phyloP scores from a whole-genome alignment of 208 protist species.

The Leishmania tarentolae region DNA sequence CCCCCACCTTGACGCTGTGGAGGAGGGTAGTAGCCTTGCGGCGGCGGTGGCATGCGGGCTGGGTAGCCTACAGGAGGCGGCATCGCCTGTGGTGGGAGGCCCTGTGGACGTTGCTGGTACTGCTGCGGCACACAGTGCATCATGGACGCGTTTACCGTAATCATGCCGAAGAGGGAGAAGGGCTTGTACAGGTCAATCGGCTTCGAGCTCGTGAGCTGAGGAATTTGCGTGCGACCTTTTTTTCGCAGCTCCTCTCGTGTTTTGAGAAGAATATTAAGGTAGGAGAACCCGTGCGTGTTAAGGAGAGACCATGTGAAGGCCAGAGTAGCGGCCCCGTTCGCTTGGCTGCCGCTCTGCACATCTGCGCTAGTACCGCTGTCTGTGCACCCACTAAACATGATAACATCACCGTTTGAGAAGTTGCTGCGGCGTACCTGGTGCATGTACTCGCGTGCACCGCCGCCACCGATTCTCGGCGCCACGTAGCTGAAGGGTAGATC shows the following conservation, averaged over 20 bases:
- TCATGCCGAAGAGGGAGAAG: slow-evolving; percentile 86
- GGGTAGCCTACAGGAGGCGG: slow-evolving; percentile 23
- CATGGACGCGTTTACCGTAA: slow-evolving; percentile 64
- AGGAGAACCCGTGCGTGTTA: slow-evolving; percentile 71
- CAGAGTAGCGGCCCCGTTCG: slow-evolving; percentile 84
- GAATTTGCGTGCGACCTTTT: slow-evolving; percentile 82
- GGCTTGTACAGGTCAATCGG: slow-evolving; percentile 89
- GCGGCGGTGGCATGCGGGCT: slow-evolving; percentile 17
- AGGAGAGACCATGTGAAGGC: slow-evolving; percentile 76
- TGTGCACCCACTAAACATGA: slow-evolving; percentile 90
- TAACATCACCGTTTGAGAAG: slow-evolving; percentile 80
- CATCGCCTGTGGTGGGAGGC: slow-evolving; percentile 28
- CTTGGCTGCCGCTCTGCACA: slow-evolving; percentile 43
- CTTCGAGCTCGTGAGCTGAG: slow-evolving; percentile 91
- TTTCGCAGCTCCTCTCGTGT: slow-evolving; percentile 73
- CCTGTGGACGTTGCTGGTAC: slow-evolving; percentile 40
- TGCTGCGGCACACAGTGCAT: slow-evolving; percentile 72
- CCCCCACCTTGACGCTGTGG: too few relatives aligned
- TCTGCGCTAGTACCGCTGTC: slow-evolving; percentile 88
- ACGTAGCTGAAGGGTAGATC: slow-evolving; percentile 91
- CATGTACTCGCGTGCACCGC: slow-evolving; percentile 46
- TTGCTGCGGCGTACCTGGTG: slow-evolving; percentile 68
- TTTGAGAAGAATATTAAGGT: slow-evolving; percentile 82
- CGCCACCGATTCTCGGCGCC: slow-evolving; percentile 19
- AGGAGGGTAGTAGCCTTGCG: slow-evolving; percentile 15